Evolutionary conservation across 257 asterid genomes (phyloP).

Genomic region (Gentiana straminea): DNA sequence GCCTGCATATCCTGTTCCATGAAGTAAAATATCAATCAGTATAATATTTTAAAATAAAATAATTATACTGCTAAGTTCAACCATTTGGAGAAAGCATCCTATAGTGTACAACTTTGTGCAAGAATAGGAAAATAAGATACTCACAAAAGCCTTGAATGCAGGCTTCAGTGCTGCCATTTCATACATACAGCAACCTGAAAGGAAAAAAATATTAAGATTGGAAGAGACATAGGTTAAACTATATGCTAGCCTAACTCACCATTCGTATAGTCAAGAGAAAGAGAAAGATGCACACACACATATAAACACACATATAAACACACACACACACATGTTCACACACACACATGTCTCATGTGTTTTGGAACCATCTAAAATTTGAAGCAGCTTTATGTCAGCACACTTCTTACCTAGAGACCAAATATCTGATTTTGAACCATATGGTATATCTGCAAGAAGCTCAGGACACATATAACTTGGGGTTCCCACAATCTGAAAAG

Average conservation of each 20-base stretch:
- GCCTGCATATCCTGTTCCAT: conserved; percentile 81
- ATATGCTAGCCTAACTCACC: neutral
- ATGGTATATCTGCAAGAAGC: conserved; percentile 90
- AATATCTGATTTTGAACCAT: conserved; percentile 86
- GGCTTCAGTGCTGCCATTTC: conserved; percentile 91
- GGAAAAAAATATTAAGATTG: conserved; percentile 13
- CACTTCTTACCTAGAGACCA: conserved; percentile 76
- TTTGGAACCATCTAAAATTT: too few species aligned
- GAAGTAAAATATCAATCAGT: conserved; percentile 7
- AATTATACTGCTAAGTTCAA: too few species aligned
- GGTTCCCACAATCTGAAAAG: conserved; percentile 79
- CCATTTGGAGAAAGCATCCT: too few species aligned
- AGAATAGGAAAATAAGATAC: conserved; percentile 21
- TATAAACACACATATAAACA: too few species aligned
- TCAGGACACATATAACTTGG: conserved; percentile 99
- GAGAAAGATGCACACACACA: too few species aligned
- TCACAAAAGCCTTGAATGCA: conserved; percentile 96
- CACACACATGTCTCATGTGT: too few species aligned
- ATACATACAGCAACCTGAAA: conserved; percentile 86
- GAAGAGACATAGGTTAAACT: conserved; percentile 1
- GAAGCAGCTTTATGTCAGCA: neutral
- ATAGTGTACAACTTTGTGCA: too few species aligned
- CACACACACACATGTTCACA: too few species aligned
- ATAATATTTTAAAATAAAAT: too few species aligned
- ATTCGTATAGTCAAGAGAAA: too few species aligned